A percentile compares a stretch with the other conserved stretches of the same genome.
These are phyloP conservation scores for Fraxinus anomala DNA, from an alignment of 257 asterid genomes.

Conservation along the genomic window DNA sequence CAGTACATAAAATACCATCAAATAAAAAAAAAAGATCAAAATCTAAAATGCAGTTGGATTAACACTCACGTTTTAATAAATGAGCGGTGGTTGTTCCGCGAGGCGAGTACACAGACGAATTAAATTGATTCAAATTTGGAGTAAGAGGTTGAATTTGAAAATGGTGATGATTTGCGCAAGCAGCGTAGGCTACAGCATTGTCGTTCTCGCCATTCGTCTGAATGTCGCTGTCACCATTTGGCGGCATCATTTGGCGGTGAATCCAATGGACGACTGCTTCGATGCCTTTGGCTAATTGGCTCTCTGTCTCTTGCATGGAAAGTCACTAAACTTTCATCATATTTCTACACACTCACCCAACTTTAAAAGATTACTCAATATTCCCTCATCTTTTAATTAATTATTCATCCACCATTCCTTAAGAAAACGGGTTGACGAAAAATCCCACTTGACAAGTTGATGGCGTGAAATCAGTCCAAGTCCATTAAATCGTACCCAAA, in stretches of 20 bases:
- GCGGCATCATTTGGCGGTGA: constrained; percentile 1
- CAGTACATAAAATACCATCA: not conserved
- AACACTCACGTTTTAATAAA: constrained; percentile 18
- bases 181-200: not conserved
- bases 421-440: too few relatives aligned
- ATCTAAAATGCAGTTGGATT: constrained; percentile 8
- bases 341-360: too few relatives aligned
- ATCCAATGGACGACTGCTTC: not conserved
- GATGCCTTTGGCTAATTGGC: not conserved
- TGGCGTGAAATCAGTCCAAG: too few relatives aligned
- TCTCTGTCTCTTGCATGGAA: not conserved
- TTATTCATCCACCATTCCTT: too few relatives aligned
- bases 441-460: too few relatives aligned
- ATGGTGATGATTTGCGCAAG: not conserved
- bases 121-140: not conserved
- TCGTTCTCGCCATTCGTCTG: not conserved
- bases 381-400: too few relatives aligned
- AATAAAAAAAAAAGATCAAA: not conserved
- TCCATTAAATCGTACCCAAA: too few relatives aligned
- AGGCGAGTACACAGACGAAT: not conserved
- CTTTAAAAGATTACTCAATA: too few relatives aligned
- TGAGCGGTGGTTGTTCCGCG: not conserved
- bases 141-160: not conserved
- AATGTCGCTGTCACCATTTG: not conserved
- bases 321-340: too few relatives aligned